These are phyloP conservation scores for Mortierella sp. DNA, from an alignment of 371 early-diverging fungal species.

Conservation along the genomic window DNA sequence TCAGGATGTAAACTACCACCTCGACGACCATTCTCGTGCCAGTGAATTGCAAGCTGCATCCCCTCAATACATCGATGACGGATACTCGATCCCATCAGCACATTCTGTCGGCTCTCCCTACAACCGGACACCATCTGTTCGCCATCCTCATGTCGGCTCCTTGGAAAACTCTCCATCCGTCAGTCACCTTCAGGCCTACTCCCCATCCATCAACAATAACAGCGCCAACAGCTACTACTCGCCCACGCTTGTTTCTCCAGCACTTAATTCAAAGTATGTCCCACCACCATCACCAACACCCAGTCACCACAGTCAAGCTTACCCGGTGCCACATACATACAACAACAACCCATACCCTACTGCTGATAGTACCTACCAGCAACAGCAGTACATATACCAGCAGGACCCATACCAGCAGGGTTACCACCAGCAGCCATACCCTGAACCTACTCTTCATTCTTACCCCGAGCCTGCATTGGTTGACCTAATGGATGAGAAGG, in stretches of 20 bases:
- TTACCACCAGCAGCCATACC: background rate
- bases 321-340: background rate
- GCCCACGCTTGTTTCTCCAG: background rate
- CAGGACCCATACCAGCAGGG: background rate
- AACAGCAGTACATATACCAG: background rate
- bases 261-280: background rate
- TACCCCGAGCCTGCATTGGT: background rate
- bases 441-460: background rate
- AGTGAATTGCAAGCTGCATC: background rate
- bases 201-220: too few relatives aligned
- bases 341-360: background rate
- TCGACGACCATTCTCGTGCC: background rate
- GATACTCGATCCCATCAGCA: background rate
- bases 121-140: background rate
- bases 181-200: background rate
- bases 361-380: background rate
- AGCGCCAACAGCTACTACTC: too few relatives aligned
- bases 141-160: background rate
- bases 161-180: background rate
- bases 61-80: background rate
- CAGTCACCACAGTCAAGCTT: background rate
- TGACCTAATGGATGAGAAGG: background rate
- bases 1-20: background rate
- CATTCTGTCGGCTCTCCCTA: background rate
- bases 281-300: background rate